Evolutionary conservation across 768 basidiomycete genomes (phyloP), one percentile per base, ranked within the genome.

Genomic region (Lentinula aciculospora): DNA sequence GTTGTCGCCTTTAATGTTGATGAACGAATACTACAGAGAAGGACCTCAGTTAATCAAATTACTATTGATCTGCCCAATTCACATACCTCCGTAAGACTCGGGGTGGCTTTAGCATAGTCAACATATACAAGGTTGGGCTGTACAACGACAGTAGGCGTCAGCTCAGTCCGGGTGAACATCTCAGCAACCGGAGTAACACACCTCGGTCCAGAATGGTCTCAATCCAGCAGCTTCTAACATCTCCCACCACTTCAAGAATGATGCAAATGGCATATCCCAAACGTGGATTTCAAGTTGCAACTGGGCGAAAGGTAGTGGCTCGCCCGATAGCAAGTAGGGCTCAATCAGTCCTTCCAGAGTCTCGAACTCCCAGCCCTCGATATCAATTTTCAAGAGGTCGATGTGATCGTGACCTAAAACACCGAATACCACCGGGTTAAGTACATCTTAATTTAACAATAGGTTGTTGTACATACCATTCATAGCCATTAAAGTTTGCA

Each of bases 341-440:
- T 73, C 68, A 49, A 85, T 65, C 51, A 84, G 68, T 2, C 75
- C 65, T 0, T 73, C 70, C 3, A 90, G 68, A 0, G 84, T 80
- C 47, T 81, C 77, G 66, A 85, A 89, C 63, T 90, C 88, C 68
- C 77, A 77, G 36, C 83, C 79, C 63, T 90, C 88, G 25, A 87
- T 80, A 67, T 90, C 88, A 53, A 90, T 72, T 68, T 88, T 85
- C 57, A 88, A 77, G 61, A 90, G 78, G 61, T 90, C 88, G 57
- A 89, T 83, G 62, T 83, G 84, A 17, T 70, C 71, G 64, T 90
- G 88, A 13, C 82, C 83, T 83, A 37, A 39, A 39, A 15, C 15
- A 37, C 2, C 17, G 17, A 3, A 19, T 9, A 17, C n/a, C 42
- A 6, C n/a, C 21, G 21, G 9, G 23, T 21, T 44, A 9, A 23